Evolutionary conservation across 73 alveolate genomes (phyloP).

Genomic region (Paramecium bursaria): DNA sequence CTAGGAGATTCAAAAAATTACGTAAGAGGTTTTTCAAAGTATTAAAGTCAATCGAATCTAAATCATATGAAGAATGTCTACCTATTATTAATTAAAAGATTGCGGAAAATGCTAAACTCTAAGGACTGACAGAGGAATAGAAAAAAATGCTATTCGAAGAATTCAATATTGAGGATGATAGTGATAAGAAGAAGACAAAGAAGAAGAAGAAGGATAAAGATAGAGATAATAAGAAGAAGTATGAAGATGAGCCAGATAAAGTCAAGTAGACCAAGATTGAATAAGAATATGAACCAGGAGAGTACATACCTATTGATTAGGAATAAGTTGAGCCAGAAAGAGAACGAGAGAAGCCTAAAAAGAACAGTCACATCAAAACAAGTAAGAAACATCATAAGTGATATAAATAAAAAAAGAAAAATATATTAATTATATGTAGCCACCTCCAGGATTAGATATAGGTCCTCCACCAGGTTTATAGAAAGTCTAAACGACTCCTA

Average conservation of each 20-base stretch:
- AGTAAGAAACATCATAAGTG: too few species aligned
- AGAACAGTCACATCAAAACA: too few species aligned
- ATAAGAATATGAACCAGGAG: constrained; percentile 42
- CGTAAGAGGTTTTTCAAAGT: constrained; percentile 43
- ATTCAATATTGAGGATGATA: neutral
- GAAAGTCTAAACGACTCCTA: neutral
- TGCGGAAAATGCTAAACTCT: constrained; percentile 11
- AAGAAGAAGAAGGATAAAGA: constrained; percentile 52
- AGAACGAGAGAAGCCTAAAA: too few species aligned
- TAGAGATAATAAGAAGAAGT: constrained; percentile 11
- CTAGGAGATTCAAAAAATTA: constrained; percentile 19
- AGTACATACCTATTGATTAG: neutral
- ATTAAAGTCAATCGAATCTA: constrained; percentile 43
- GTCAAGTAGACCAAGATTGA: constrained; percentile 31
- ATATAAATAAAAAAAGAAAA: too few species aligned
- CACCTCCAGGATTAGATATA: constrained; percentile 49
- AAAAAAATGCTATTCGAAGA: constrained; percentile 27
- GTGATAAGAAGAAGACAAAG: constrained; percentile 52
- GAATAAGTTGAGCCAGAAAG: constrained; percentile 15
- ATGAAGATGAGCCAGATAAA: constrained; percentile 13
- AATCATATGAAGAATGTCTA: constrained; percentile 33
- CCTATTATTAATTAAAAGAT: constrained; percentile 17
- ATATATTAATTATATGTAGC: constrained; percentile 1
- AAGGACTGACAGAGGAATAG: constrained; percentile 38
- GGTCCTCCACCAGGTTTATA: constrained; percentile 51